Percentiles rank a stretch among this genome's conserved stretches.
Conservation (phyloP, 176 grass and related monocot species). For the Paspalum notatum region DNA sequence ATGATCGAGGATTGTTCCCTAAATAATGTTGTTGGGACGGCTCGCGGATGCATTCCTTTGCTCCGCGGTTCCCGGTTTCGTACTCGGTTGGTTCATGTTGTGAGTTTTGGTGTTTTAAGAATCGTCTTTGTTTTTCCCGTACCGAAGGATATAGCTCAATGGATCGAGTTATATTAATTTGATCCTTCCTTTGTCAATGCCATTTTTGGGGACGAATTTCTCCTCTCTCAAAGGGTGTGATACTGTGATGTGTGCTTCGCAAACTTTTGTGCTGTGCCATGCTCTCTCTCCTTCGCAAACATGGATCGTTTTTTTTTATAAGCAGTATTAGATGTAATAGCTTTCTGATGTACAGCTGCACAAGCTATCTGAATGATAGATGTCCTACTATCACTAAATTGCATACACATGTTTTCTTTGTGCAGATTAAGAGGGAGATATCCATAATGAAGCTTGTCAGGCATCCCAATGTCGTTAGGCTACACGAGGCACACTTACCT, state of each 20-base stretch:
- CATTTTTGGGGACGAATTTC: neutral
- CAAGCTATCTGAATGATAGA: conserved; percentile 24
- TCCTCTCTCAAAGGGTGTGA: neutral
- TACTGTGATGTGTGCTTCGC: conserved; percentile 4
- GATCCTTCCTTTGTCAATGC: neutral
- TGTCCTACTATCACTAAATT: neutral
- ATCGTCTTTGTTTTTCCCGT: neutral
- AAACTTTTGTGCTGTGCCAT: neutral
- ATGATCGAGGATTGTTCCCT: neutral
- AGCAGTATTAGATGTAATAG: conserved; percentile 2
- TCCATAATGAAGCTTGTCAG: conserved; percentile 99
- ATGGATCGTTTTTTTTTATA: neutral
- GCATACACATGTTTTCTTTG: conserved; percentile 12
- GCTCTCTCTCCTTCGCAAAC: neutral
- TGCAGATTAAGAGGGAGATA: conserved; percentile 98
- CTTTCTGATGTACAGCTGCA: conserved; percentile 7
- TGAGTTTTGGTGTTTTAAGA: neutral
- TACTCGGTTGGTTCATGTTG: neutral
- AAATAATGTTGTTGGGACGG: neutral
- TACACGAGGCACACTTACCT: conserved; percentile 64
- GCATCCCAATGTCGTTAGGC: conserved; percentile 92
- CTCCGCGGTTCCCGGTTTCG: neutral
- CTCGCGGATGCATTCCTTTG: conserved; percentile 14
- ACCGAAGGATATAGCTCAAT: neutral
- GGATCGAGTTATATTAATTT: conserved; percentile 20